A percentile compares a stretch with the other conserved stretches of the same genome.
Evolutionary conservation across 805 yeast genomes (phyloP).

Genomic region (Kluyveromyces aestuarii): DNA sequence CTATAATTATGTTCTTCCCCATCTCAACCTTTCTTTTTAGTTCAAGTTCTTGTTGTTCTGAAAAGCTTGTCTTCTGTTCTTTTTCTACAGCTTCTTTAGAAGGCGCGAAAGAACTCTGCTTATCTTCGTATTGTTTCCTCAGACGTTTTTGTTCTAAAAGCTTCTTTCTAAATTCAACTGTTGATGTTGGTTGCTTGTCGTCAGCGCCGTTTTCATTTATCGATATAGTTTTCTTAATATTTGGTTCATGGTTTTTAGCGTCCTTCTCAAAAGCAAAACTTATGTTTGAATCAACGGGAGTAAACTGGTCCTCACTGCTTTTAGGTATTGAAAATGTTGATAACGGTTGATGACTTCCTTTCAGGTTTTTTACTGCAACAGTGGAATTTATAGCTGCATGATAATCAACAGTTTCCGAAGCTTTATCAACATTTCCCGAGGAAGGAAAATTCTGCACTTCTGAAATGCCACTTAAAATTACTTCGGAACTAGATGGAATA

Average conservation of each 20-base stretch:
- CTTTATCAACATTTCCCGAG: not conserved
- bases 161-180: slow-evolving; percentile 3
- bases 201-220: slow-evolving; percentile 4
- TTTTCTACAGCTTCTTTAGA: slow-evolving; percentile 5
- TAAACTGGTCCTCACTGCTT: not conserved
- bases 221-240: slow-evolving; percentile 4
- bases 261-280: not conserved
- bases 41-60: slow-evolving; percentile 14
- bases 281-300: not conserved
- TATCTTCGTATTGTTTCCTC: slow-evolving; percentile 6
- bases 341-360: not conserved
- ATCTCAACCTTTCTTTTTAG: slow-evolving; percentile 8
- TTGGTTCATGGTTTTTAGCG: slow-evolving; percentile 4
- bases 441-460: slow-evolving; percentile 5
- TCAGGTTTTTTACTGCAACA: not conserved
- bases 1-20: slow-evolving; percentile 3
- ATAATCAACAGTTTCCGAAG: not conserved
- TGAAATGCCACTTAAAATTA: not conserved
- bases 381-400: not conserved
- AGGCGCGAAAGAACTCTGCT: not conserved
- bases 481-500: slow-evolving; percentile 1
- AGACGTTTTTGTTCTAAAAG: slow-evolving; percentile 2
- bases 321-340: not conserved
- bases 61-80: slow-evolving; percentile 9
- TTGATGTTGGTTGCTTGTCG: slow-evolving; percentile 2